A percentile compares a stretch with the other conserved stretches of the same genome.
Conservation (phyloP, 768 basidiomycete genomes). For the Macrolepiota albuminosa region DNA sequence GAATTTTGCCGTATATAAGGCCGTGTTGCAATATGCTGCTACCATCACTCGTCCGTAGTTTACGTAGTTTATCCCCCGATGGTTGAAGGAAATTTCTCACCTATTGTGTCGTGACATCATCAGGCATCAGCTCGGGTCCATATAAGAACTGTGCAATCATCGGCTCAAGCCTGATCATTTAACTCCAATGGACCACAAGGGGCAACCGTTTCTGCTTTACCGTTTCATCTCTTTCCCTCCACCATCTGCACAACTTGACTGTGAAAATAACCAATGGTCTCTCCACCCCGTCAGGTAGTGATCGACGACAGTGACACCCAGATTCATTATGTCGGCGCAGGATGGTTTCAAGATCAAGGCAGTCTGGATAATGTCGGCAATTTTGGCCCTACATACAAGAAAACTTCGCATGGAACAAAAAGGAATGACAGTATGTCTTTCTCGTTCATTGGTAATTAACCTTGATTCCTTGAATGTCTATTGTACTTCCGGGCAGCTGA, state of each 20-base stretch:
- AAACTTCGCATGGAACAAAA: constrained; percentile 16
- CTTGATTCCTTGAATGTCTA: not conserved
- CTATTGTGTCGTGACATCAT: too few relatives aligned
- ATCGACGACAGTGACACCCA: not conserved
- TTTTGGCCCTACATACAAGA: constrained; percentile 8
- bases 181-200: not conserved
- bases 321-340: constrained; percentile 18
- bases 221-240: not conserved
- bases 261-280: not conserved
- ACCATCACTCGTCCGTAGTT: too few relatives aligned
- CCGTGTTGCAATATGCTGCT: too few relatives aligned
- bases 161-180: constrained; percentile 7
- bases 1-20: too few relatives aligned
- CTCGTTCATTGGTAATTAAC: constrained; percentile 23
- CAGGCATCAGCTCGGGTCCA: too few relatives aligned
- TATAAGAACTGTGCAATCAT: too few relatives aligned
- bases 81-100: too few relatives aligned
- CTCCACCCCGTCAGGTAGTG: not conserved
- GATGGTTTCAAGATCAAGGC: not conserved
- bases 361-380: not conserved
- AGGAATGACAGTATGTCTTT: constrained; percentile 23
- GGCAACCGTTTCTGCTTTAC: not conserved
- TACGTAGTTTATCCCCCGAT: too few relatives aligned
- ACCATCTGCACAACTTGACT: not conserved
- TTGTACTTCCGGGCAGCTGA: not conserved